Conservation (phyloP, 225 moss, liverwort and hornwort species). For the Climacium dendroides region DNA sequence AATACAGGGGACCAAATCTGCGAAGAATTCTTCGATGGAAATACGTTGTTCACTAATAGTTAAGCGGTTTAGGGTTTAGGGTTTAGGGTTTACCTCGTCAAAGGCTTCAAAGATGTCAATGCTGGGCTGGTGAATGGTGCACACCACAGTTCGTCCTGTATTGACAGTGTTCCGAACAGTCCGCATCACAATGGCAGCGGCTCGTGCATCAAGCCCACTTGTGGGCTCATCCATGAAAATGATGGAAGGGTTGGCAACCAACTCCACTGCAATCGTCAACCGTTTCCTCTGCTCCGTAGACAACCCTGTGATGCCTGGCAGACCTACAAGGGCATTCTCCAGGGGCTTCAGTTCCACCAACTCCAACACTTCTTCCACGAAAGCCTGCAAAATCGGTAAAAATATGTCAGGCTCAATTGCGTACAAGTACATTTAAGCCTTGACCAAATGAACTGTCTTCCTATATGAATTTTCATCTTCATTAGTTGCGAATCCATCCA, state of each 20-base stretch:
- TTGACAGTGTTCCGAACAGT: constrained; percentile 40
- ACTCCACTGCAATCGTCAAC: constrained; percentile 46
- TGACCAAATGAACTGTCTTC: not conserved
- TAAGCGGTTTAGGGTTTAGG: too few relatives aligned
- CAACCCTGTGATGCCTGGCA: constrained; percentile 39
- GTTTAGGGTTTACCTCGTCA: constrained; percentile 19
- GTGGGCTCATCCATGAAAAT: constrained; percentile 60
- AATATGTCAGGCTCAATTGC: not conserved
- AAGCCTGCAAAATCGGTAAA: constrained; percentile 10
- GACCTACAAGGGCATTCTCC: constrained; percentile 32
- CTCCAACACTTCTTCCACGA: constrained; percentile 53
- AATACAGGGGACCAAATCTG: not conserved
- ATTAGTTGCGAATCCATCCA: not conserved
- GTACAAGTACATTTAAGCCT: not conserved
- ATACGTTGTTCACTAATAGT: not conserved
- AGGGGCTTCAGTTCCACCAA: constrained; percentile 34
- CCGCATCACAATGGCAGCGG: constrained; percentile 54
- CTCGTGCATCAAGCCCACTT: constrained; percentile 42
- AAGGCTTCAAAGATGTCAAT: constrained; percentile 57
- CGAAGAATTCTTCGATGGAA: not conserved
- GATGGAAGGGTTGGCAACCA: constrained; percentile 49
- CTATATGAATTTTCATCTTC: not conserved
- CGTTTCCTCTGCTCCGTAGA: constrained; percentile 51
- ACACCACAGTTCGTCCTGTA: constrained; percentile 52
- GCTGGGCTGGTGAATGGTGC: constrained; percentile 56